Evolutionary conservation across 345 rosid species (phyloP).

Genomic region (Pseudoturritis turrita): DNA sequence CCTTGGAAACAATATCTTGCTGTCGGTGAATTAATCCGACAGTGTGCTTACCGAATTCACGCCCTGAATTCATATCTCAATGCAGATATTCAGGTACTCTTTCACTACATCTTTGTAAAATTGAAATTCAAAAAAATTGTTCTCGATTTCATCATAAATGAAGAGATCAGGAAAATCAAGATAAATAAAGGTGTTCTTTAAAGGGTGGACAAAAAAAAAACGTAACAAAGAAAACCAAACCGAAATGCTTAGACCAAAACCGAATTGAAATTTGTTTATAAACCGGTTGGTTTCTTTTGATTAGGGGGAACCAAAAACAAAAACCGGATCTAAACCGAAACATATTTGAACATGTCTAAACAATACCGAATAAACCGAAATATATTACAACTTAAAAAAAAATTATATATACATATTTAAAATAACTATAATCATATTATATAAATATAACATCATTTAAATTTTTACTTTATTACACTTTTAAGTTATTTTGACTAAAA

Average conservation of each 20-base stretch:
- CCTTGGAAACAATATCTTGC: constrained; percentile 73
- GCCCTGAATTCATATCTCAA: constrained; percentile 50
- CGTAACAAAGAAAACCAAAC: neutral
- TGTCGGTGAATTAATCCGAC: constrained; percentile 44
- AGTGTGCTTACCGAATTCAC: constrained; percentile 62
- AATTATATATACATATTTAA: neutral
- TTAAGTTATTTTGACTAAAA: neutral
- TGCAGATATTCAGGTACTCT: constrained; percentile 38
- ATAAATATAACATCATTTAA: neutral
- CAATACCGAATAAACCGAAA: neutral
- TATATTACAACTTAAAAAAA: too few species aligned
- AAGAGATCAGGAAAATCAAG: neutral
- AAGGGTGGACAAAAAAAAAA: too few species aligned
- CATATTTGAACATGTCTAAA: neutral
- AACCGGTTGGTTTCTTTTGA: neutral
- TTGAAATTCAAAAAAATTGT: neutral
- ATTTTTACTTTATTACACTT: neutral
- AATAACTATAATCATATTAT: neutral
- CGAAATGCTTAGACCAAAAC: neutral
- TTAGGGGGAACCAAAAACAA: neutral
- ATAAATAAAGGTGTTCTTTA: neutral
- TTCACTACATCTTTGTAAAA: neutral
- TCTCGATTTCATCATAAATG: neutral
- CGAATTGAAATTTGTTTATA: neutral
- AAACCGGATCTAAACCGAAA: neutral